Percentiles rank a stretch among this genome's conserved stretches.
Evolutionary conservation across 805 yeast genomes (phyloP).

Genomic region (Metschnikowia lachancei): DNA sequence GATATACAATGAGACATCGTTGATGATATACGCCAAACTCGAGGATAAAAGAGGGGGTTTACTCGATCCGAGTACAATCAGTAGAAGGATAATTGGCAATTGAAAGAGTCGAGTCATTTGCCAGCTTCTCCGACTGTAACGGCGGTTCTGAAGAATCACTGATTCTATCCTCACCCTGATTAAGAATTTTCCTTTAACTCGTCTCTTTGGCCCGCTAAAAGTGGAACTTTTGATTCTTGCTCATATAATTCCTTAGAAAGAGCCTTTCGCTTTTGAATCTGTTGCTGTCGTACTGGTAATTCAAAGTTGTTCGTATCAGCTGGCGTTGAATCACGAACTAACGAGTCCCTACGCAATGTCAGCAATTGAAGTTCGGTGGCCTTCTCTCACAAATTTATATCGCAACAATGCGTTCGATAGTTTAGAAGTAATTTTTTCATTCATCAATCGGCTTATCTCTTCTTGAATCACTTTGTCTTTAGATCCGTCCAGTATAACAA

Average conservation of each 20-base stretch:
- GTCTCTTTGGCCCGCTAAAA: constrained; percentile 13
- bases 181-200: constrained; percentile 22
- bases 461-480: constrained; percentile 39
- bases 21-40: too few species aligned
- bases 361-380: constrained; percentile 9
- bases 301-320: constrained; percentile 16
- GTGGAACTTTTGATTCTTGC: constrained; percentile 25
- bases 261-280: constrained; percentile 23
- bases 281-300: constrained; percentile 27
- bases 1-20: too few species aligned
- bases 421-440: constrained; percentile 35
- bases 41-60: too few species aligned
- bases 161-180: background rate
- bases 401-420: constrained; percentile 17
- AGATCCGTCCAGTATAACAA: constrained; percentile 22
- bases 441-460: constrained; percentile 38
- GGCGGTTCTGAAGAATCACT: background rate
- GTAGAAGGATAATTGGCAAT: constrained; percentile 24
- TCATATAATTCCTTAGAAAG: constrained; percentile 21
- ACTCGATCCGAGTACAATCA: too few species aligned
- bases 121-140: background rate
- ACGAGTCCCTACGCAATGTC: constrained; percentile 1
- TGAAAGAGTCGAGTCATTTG: background rate
- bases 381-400: constrained; percentile 14
- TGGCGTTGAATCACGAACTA: background rate